Percentiles rank a stretch among this genome's conserved stretches.
Conservation (phyloP, 495 filamentous ascomycete genomes). For the Delitschia confertaspora region DNA sequence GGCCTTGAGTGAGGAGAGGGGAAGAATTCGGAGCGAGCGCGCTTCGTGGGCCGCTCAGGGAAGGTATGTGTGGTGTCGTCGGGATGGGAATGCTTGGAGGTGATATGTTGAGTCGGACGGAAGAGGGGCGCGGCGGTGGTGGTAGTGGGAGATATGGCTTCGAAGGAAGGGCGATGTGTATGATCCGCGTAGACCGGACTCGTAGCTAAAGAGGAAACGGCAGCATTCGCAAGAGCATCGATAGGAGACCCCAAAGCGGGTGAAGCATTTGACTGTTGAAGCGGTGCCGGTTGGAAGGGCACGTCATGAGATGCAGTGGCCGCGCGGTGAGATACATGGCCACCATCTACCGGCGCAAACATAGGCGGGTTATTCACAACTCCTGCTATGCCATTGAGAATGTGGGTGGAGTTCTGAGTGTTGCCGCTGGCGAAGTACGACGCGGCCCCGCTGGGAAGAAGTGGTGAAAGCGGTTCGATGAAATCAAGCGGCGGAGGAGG, state of each 20-base stretch:
- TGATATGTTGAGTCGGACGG: constrained; percentile 7
- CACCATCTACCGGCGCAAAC: background rate
- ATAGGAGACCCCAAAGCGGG: constrained; percentile 28
- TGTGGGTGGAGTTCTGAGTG: background rate
- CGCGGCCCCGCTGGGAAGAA: constrained; percentile 1
- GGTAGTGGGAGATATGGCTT: constrained; percentile 5
- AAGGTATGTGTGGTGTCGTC: constrained; percentile 20
- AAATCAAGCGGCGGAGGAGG: constrained; percentile 31
- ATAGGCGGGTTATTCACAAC: background rate
- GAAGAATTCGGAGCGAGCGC: constrained; percentile 50
- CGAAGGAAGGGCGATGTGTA: constrained; percentile 7
- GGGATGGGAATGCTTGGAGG: constrained; percentile 13
- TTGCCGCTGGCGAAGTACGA: constrained; percentile 11
- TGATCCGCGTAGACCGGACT: constrained; percentile 21
- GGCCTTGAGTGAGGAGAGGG: constrained; percentile 42
- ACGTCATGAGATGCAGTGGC: constrained; percentile 2
- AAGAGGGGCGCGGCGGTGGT: background rate
- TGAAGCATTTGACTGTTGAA: constrained; percentile 13
- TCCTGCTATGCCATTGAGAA: constrained; percentile 3
- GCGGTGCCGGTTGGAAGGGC: constrained; percentile 16
- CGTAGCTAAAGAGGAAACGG: constrained; percentile 28
- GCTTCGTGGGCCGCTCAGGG: constrained; percentile 49
- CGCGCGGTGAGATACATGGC: background rate
- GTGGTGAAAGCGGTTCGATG: constrained; percentile 34
- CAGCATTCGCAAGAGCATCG: constrained; percentile 30